Evolutionary conservation across 73 alveolate genomes (phyloP).

Genomic region (Paramecium pentaurelia): DNA sequence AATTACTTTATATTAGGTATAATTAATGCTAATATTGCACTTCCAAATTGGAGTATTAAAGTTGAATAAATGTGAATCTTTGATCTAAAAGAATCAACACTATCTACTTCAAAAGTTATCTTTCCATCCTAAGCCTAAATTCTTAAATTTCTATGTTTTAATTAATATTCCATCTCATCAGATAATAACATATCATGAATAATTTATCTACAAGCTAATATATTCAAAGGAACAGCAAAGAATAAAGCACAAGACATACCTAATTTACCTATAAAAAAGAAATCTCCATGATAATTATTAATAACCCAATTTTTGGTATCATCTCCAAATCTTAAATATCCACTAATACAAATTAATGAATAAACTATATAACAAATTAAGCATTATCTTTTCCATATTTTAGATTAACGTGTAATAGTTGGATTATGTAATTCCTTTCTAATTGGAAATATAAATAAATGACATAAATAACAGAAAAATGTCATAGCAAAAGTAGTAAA

Average conservation of each 20-base stretch:
- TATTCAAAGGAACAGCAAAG: conserved; percentile 33
- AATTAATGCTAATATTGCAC: not conserved
- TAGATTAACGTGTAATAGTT: not conserved
- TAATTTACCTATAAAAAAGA: not conserved
- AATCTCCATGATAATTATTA: conserved; percentile 12
- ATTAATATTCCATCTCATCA: conserved; percentile 36
- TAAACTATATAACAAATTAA: not conserved
- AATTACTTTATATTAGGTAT: not conserved
- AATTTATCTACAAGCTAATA: conserved; percentile 26
- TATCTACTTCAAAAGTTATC: conserved; percentile 29
- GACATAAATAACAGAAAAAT: conserved; percentile 10
- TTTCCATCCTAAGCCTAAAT: not conserved
- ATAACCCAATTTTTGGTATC: not conserved
- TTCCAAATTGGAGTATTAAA: not conserved
- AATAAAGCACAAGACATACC: conserved; percentile 9
- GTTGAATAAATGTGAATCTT: conserved; percentile 18
- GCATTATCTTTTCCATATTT: not conserved
- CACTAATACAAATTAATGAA: not conserved
- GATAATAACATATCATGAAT: conserved; percentile 46
- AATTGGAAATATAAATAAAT: conserved; percentile 40
- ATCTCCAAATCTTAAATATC: conserved; percentile 23
- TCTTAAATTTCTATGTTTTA: not conserved
- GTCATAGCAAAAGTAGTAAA: conserved; percentile 35
- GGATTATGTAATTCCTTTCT: conserved; percentile 43
- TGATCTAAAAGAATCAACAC: conserved; percentile 30